phyloP scores from a whole-genome alignment of 768 basidiomycete species.

The Lentinula edodes region DNA sequence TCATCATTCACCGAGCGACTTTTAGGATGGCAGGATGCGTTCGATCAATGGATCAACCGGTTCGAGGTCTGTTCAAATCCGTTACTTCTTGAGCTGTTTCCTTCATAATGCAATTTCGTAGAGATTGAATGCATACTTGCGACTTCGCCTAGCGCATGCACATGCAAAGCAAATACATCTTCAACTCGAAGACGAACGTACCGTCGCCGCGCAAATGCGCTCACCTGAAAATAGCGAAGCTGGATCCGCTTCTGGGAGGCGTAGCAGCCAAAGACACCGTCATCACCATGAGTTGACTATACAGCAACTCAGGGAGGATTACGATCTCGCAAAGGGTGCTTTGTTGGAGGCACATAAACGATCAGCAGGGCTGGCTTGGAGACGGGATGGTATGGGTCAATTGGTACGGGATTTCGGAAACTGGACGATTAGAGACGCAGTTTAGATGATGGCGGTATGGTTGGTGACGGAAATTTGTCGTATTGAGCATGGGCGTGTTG shows the following conservation, averaged over 20 bases:
- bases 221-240: background rate
- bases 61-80: background rate
- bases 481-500: too few species aligned
- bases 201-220: background rate
- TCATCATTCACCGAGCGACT: constrained; percentile 1
- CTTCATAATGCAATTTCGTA: background rate
- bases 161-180: background rate
- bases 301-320: constrained; percentile 1
- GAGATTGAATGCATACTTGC: background rate
- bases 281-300: background rate
- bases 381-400: background rate
- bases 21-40: constrained; percentile 2
- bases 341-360: constrained; percentile 1
- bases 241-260: background rate
- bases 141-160: constrained; percentile 1
- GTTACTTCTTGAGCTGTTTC: background rate
- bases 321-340: background rate
- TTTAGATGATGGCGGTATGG: background rate
- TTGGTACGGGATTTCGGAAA: background rate
- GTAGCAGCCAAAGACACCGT: background rate
- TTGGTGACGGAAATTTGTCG: background rate
- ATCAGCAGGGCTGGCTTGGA: constrained; percentile 2
- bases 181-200: background rate
- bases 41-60: constrained; percentile 3
- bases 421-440: background rate